Evolutionary conservation across 768 basidiomycete genomes (phyloP).

Genomic region (Amylocystis lapponica): DNA sequence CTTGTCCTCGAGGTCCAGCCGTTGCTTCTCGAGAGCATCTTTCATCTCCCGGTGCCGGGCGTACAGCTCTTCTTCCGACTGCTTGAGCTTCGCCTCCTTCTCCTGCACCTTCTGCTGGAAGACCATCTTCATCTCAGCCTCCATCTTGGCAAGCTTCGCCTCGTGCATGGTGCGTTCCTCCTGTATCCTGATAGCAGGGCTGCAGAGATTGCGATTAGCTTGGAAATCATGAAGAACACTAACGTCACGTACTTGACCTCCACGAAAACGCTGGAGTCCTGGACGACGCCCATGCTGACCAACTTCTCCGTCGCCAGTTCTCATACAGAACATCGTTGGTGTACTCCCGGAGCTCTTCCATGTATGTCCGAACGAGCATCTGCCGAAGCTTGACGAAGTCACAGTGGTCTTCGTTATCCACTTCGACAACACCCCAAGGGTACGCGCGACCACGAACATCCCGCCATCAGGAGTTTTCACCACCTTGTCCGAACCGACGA

Average conservation of each 20-base stretch:
- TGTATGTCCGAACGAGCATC: slow-evolving; percentile 98
- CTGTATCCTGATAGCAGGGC: slow-evolving; percentile 92
- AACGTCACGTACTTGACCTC: slow-evolving; percentile 84
- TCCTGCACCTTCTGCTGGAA: slow-evolving; percentile 99
- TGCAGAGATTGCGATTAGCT: slow-evolving; percentile 26
- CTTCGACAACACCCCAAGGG: slow-evolving; percentile 99
- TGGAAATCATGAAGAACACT: neutral
- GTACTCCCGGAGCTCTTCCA: slow-evolving; percentile 98
- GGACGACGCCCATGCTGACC: slow-evolving; percentile 94
- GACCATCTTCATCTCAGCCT: slow-evolving; percentile 99
- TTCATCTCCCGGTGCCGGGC: slow-evolving; percentile 99
- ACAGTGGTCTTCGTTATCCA: slow-evolving; percentile 98
- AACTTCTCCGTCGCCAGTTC: slow-evolving; percentile 98
- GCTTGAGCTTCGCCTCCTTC: slow-evolving; percentile 98
- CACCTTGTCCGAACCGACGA: slow-evolving; percentile 88
- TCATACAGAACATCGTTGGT: slow-evolving; percentile 96
- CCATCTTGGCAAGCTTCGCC: slow-evolving; percentile 98
- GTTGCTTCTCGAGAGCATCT: slow-evolving; percentile 96
- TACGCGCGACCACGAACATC: slow-evolving; percentile 92
- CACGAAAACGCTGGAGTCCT: slow-evolving; percentile 97
- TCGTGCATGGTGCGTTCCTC: slow-evolving; percentile 97
- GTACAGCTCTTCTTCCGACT: slow-evolving; percentile 98
- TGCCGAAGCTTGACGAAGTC: slow-evolving; percentile 99
- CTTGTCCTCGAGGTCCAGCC: slow-evolving; percentile 94
- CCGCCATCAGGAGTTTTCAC: slow-evolving; percentile 82